Evolutionary conservation across 106 monocot species (phyloP).

Genomic region (Dactylorhiza incarnata): DNA sequence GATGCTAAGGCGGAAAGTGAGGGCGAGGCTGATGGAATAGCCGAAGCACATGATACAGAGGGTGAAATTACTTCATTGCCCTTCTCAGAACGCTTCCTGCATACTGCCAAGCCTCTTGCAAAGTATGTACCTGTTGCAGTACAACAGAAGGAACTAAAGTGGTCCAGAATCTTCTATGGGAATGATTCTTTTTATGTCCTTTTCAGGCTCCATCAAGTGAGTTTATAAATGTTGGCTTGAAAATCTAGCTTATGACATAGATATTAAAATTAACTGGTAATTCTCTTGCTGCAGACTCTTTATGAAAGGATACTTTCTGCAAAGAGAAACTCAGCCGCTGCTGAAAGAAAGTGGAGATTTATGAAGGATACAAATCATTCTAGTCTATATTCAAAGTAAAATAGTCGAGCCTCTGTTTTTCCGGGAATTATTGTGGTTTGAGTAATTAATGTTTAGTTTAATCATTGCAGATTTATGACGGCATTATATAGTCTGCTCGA

Average conservation of each 20-base stretch:
- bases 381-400: slow-evolving; percentile 73
- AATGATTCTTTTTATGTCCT: slow-evolving; percentile 90
- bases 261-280: neutral
- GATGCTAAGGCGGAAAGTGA: slow-evolving; percentile 76
- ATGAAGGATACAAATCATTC: slow-evolving; percentile 48
- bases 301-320: slow-evolving; percentile 93
- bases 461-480: slow-evolving; percentile 56
- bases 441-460: neutral
- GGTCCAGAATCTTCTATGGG: slow-evolving; percentile 67
- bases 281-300: slow-evolving; percentile 47
- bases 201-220: slow-evolving; percentile 90
- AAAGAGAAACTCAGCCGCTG: slow-evolving; percentile 62
- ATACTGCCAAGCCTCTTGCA: slow-evolving; percentile 72
- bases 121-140: slow-evolving; percentile 51
- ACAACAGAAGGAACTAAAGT: slow-evolving; percentile 41
- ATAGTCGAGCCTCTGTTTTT: neutral
- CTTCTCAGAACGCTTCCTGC: slow-evolving; percentile 49
- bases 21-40: slow-evolving; percentile 86
- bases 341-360: slow-evolving; percentile 64
- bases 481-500: slow-evolving; percentile 68
- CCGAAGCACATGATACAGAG: slow-evolving; percentile 62
- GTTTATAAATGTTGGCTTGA: neutral
- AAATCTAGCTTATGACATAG: neutral
- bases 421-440: slow-evolving; percentile 1
- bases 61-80: slow-evolving; percentile 54